Conservation (phyloP, 2,329 filamentous ascomycete genomes). For the Laburnicola sp. region DNA sequence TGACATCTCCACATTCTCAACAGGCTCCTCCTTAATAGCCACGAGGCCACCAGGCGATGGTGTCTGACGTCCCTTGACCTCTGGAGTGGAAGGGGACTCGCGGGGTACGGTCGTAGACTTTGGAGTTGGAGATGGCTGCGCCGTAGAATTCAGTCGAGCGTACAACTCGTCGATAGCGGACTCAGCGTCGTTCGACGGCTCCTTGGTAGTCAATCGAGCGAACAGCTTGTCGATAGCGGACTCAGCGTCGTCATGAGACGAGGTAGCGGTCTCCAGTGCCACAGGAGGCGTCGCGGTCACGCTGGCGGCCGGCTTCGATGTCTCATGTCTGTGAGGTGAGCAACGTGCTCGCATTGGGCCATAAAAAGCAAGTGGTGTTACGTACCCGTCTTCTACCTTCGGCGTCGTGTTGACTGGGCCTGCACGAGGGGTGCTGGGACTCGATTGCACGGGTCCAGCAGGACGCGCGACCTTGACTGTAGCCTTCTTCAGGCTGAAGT, state of each 20-base stretch:
- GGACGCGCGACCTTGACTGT: constrained; percentile 32
- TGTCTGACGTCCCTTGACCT: neutral
- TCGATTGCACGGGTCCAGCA: constrained; percentile 12
- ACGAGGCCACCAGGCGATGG: neutral
- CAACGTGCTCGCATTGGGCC: no score
- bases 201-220: neutral
- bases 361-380: neutral
- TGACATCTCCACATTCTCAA: neutral
- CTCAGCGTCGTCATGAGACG: neutral
- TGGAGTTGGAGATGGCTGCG: neutral
- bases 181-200: neutral
- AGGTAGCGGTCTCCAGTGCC: neutral
- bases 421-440: constrained; percentile 2
- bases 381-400: constrained; percentile 21
- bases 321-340: neutral
- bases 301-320: neutral
- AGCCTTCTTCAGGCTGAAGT: constrained; percentile 34
- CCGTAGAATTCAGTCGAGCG: neutral
- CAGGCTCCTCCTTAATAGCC: neutral
- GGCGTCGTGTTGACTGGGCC: constrained; percentile 11
- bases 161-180: neutral
- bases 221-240: neutral
- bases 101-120: no score
- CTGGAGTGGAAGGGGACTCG: neutral
- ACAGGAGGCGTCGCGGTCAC: neutral